Evolutionary conservation across 345 rosid species (phyloP), one percentile per base, ranked within the genome.

Genomic region (Corchorus capsularis): DNA sequence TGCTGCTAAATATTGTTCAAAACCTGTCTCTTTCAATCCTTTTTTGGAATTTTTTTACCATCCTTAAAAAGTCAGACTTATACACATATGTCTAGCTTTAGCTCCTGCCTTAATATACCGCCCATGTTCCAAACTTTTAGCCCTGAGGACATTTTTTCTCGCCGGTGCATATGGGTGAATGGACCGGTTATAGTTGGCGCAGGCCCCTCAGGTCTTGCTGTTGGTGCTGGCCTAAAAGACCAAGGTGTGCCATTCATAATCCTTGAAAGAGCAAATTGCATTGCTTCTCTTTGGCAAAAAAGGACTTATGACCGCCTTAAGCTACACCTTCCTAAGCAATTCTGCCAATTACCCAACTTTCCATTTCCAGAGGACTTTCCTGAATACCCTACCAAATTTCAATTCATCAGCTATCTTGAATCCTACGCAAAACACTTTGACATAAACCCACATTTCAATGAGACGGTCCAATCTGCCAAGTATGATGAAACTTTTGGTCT

Each of bases 161-260:
- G 88, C 50, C 81, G 94, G 19, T 92, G 92, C 83, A 85, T 89
- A 47, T 93, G 92, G 97, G 94, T 91, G 57, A 91, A 90, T 75
- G 98, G 98, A 3, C 97, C 97, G 0, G 93, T 93, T 77, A 93
- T 93, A 8, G 93, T 93, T 13, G 98, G 98, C 10, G 94, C 93
- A 9, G 98, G 98, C 0, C 98, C 98, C 3, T 93, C 98, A 0
- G 98, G 98, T 22, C 68, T 93, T 9, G 93, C 97, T 0, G 91
- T 87, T 0, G 95, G 80, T 1, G 92, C 95, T 0, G 82, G 98
- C 63, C 92, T 93, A 22, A 88, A 78, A 79, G 72, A 72, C 6
- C 89, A 88, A 77, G 98, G 92, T 0, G 95, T 93, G 16, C 97
- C 98, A 0, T 92, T 92, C 79, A 77, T 93, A 41, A 79, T 93